phyloP scores from a whole-genome alignment of 2,329 filamentous ascomycete species.

The Stagonosporopsis tanaceti region DNA sequence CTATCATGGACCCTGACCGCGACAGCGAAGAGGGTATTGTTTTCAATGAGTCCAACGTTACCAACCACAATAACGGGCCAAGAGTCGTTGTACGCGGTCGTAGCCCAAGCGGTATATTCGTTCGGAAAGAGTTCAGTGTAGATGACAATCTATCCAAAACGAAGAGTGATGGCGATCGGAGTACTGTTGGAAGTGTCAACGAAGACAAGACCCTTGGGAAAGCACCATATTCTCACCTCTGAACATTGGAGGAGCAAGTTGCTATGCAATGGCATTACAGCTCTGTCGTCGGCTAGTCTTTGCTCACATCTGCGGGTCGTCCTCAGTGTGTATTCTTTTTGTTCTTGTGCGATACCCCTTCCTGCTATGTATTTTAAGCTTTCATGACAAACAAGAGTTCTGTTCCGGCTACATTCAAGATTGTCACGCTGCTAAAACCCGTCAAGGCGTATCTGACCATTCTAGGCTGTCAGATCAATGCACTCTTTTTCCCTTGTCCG shows the following conservation, averaged over 20 bases:
- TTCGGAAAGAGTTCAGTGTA: constrained; percentile 33
- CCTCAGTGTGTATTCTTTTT: neutral
- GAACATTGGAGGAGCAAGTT: neutral
- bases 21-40: constrained; percentile 31
- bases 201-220: constrained; percentile 25
- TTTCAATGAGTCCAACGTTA: neutral
- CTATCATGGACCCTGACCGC: constrained; percentile 20
- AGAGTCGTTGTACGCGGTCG: constrained; percentile 9
- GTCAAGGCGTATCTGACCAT: neutral
- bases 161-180: constrained; percentile 18
- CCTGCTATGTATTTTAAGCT: neutral
- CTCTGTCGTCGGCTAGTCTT: neutral
- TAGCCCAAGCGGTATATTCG: constrained; percentile 26
- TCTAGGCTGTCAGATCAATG: neutral
- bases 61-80: neutral
- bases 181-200: constrained; percentile 18
- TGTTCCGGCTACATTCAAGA: neutral
- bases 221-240: constrained; percentile 26
- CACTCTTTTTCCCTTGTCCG: neutral
- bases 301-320: neutral
- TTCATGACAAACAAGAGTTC: neutral
- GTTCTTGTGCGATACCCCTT: constrained; percentile 8
- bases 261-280: neutral
- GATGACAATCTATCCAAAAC: constrained; percentile 17
- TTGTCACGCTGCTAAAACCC: neutral